Conservation (phyloP, 495 filamentous ascomycete genomes). For the Aspergillus bertholletiae region DNA sequence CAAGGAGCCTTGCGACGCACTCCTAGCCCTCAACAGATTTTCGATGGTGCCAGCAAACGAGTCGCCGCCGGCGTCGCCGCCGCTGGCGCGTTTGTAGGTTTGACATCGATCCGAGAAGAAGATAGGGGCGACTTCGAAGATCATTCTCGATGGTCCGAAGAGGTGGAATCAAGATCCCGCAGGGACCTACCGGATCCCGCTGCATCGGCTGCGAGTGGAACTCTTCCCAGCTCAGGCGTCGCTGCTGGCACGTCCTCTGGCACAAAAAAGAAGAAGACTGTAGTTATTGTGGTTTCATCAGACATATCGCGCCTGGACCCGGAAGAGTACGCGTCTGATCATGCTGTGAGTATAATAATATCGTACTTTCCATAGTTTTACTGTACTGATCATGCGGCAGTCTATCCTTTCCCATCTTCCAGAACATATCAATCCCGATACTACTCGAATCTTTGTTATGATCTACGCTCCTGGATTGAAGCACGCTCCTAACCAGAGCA, state of each 20-base stretch:
- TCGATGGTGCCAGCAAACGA: conserved; percentile 72
- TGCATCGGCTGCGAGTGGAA: conserved; percentile 28
- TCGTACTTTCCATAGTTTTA: background rate
- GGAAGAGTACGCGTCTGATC: conserved; percentile 63
- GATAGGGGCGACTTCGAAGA: conserved; percentile 76
- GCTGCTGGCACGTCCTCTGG: conserved; percentile 16
- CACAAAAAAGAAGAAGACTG: conserved; percentile 57
- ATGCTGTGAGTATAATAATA: conserved; percentile 68
- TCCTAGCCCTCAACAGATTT: conserved; percentile 83
- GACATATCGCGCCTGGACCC: conserved; percentile 56
- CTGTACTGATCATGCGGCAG: conserved; percentile 43
- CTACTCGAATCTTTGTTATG: conserved; percentile 73
- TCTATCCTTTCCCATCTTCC: conserved; percentile 88
- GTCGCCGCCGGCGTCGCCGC: conserved; percentile 78
- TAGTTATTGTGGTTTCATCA: conserved; percentile 82
- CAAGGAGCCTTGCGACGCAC: conserved; percentile 80
- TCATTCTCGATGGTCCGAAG: conserved; percentile 81
- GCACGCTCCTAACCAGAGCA: conserved; percentile 46
- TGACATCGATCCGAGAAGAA: conserved; percentile 82
- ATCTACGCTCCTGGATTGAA: conserved; percentile 83
- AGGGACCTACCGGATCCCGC: conserved; percentile 22
- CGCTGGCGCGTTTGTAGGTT: conserved; percentile 75
- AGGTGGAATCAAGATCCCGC: conserved; percentile 54
- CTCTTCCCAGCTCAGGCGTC: conserved; percentile 19
- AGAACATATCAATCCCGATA: conserved; percentile 62